Conservation (phyloP, 371 early-diverging fungal species). For the Mucor mucedo region DNA sequence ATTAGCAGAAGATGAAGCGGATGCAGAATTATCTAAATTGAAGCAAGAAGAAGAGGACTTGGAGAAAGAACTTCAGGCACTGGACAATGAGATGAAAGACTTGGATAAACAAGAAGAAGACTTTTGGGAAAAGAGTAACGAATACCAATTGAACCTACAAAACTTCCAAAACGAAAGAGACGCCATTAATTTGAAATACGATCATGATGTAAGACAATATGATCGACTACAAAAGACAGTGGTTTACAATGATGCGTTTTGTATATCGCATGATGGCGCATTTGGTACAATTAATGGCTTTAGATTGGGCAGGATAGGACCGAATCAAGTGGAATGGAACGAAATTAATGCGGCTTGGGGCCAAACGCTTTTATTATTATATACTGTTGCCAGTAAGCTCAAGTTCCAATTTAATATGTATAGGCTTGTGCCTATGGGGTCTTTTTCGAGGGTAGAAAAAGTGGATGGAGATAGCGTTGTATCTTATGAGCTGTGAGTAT, state of each 20-base stretch:
- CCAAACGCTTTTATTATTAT: constrained; percentile 83
- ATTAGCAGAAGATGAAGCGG: constrained; percentile 56
- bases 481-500: constrained; percentile 78
- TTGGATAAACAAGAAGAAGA: constrained; percentile 69
- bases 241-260: constrained; percentile 92
- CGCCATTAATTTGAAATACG: constrained; percentile 78
- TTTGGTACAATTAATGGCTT: constrained; percentile 95
- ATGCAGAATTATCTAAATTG: constrained; percentile 59
- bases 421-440: constrained; percentile 89
- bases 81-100: constrained; percentile 65
- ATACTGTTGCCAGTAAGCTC: constrained; percentile 85
- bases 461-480: constrained; percentile 75
- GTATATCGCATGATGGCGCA: constrained; percentile 83
- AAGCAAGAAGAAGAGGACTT: constrained; percentile 65
- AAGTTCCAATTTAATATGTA: constrained; percentile 84
- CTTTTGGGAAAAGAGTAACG: constrained; percentile 82
- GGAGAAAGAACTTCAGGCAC: constrained; percentile 59
- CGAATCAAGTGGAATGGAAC: constrained; percentile 87
- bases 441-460: constrained; percentile 89
- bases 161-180: constrained; percentile 80
- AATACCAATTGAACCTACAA: constrained; percentile 64
- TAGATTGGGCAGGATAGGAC: constrained; percentile 83
- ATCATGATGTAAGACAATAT: constrained; percentile 76
- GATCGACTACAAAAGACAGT: constrained; percentile 89
- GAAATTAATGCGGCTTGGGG: constrained; percentile 98